phyloP scores from a whole-genome alignment of 306 rosid species.

The Castanea mollissima region DNA sequence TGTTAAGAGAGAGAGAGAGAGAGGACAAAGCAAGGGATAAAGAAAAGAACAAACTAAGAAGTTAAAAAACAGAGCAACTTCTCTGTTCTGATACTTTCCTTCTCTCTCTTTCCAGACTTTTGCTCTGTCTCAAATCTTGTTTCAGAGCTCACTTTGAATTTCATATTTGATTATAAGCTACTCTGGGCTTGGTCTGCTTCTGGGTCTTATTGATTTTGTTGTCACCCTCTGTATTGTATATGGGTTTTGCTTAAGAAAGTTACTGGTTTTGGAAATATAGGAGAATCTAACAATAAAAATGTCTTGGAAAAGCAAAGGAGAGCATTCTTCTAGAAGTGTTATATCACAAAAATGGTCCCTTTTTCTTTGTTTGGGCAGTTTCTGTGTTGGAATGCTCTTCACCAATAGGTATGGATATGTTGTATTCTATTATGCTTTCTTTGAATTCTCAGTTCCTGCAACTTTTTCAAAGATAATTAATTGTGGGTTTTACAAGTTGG shows the following conservation, averaged over 20 bases:
- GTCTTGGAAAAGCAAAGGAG: slow-evolving; percentile 82
- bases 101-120: background rate
- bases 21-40: slow-evolving; percentile 32
- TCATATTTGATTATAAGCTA: background rate
- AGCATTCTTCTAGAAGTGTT: slow-evolving; percentile 53
- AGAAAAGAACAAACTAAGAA: slow-evolving; percentile 50
- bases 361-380: slow-evolving; percentile 75
- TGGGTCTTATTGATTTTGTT: slow-evolving; percentile 21
- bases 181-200: slow-evolving; percentile 14
- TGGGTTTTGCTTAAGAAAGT: slow-evolving; percentile 32
- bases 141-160: background rate
- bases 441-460: background rate
- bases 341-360: slow-evolving; percentile 69
- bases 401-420: slow-evolving; percentile 60
- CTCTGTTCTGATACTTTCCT: slow-evolving; percentile 39
- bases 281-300: slow-evolving; percentile 31
- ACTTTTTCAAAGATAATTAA: background rate
- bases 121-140: background rate
- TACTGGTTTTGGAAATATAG: slow-evolving; percentile 13
- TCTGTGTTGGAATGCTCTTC: slow-evolving; percentile 88
- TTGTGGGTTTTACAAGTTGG: background rate
- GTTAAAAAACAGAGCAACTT: slow-evolving; percentile 19
- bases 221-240: slow-evolving; percentile 10
- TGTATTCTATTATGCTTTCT: background rate
- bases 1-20: slow-evolving; percentile 14